Evolutionary conservation across 2,329 filamentous ascomycete species (phyloP).

Genomic region (Trichothecium roseum): DNA sequence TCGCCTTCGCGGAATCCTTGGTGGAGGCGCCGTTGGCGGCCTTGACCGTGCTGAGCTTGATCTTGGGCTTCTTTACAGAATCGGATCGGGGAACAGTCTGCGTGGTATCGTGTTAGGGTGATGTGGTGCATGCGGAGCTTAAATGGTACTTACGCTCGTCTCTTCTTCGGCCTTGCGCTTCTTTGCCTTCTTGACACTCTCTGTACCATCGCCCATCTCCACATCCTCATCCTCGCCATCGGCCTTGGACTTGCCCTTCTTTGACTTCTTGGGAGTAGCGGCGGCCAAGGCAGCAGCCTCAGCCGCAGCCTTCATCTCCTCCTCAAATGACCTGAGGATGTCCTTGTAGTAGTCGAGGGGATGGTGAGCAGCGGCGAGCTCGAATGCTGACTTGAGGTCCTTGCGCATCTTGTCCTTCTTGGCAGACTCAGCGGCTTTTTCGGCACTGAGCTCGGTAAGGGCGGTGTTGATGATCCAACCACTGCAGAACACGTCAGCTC

Average conservation of each 20-base stretch:
- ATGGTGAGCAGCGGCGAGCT: constrained; percentile 68
- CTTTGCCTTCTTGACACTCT: constrained; percentile 47
- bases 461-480: constrained; percentile 86
- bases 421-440: constrained; percentile 52
- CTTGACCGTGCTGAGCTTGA: constrained; percentile 57
- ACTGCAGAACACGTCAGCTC: constrained; percentile 35
- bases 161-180: constrained; percentile 86
- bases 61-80: constrained; percentile 58
- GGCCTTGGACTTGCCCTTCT: constrained; percentile 38
- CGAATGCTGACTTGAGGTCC: constrained; percentile 66
- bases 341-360: constrained; percentile 76
- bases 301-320: constrained; percentile 49
- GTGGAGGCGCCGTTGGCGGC: constrained; percentile 54
- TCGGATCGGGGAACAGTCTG: constrained; percentile 49
- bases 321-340: constrained; percentile 59
- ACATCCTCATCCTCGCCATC: constrained; percentile 46
- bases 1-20: constrained; percentile 52
- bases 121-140: neutral
- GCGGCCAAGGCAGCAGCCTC: constrained; percentile 31
- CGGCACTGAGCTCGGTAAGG: constrained; percentile 65
- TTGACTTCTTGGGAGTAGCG: constrained; percentile 27
- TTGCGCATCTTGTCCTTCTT: constrained; percentile 73
- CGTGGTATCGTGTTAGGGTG: constrained; percentile 7
- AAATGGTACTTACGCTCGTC: constrained; percentile 31
- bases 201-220: constrained; percentile 53